These are phyloP conservation scores for Agapanthus africanus DNA, from an alignment of 106 monocot genomes.

Conservation along the genomic window DNA sequence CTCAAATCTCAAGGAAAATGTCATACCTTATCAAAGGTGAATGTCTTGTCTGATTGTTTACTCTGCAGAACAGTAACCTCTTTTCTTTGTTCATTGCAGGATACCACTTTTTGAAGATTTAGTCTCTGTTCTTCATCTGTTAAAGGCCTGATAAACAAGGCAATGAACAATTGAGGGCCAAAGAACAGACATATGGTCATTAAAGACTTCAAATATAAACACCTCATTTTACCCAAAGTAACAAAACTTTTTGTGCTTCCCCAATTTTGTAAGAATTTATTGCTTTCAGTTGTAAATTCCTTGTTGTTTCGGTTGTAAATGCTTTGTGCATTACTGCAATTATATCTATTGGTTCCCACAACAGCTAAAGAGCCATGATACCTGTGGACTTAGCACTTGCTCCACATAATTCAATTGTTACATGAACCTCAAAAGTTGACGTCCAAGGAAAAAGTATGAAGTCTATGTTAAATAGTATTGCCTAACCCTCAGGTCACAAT, in stretches of 20 bases:
- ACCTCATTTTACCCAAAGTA: neutral
- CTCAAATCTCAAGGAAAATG: neutral
- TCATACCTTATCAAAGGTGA: slow-evolving; percentile 65
- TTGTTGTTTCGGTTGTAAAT: neutral
- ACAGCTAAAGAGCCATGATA: too few relatives aligned
- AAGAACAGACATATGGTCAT: too few relatives aligned
- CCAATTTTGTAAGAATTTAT: neutral
- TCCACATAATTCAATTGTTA: neutral
- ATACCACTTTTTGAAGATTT: slow-evolving; percentile 42
- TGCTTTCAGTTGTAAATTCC: neutral
- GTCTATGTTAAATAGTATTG: too few relatives aligned
- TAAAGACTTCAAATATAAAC: too few relatives aligned
- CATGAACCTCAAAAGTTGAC: neutral
- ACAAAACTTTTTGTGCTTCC: neutral
- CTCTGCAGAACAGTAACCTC: slow-evolving; percentile 46
- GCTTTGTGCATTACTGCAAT: too few relatives aligned
- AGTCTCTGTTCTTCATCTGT: slow-evolving; percentile 48
- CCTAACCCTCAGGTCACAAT: too few relatives aligned
- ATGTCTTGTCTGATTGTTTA: slow-evolving; percentile 59
- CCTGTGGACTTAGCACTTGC: too few relatives aligned
- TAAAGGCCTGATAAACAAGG: slow-evolving; percentile 40
- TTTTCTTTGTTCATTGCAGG: slow-evolving; percentile 53
- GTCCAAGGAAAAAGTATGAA: neutral
- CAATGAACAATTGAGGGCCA: neutral
- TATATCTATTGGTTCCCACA: too few relatives aligned